phyloP scores from a whole-genome alignment of 768 basidiomycete genomes.

The Suillus hirtellus region DNA sequence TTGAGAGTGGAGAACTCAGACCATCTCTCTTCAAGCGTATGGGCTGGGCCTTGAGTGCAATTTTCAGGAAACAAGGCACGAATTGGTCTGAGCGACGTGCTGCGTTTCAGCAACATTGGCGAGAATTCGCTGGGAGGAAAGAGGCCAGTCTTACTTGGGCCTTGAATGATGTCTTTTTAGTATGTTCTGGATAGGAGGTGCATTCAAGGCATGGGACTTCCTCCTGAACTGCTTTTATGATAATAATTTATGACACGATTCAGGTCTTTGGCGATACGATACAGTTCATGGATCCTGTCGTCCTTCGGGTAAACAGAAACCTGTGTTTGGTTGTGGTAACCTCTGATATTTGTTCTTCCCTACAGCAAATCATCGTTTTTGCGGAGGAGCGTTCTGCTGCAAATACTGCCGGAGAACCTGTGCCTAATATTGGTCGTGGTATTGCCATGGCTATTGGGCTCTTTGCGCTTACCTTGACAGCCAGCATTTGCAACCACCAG shows the following conservation, averaged over 20 bases:
- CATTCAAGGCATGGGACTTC: conserved; percentile 46
- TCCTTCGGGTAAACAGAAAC: conserved; percentile 49
- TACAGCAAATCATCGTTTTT: conserved; percentile 60
- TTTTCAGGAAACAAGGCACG: conserved; percentile 13
- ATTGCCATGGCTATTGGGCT: conserved; percentile 60
- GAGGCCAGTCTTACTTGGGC: conserved; percentile 58
- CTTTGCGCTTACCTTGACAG: conserved; percentile 46
- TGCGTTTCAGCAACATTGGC: conserved; percentile 45
- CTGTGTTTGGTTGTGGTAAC: too few relatives aligned
- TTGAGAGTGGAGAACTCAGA: conserved; percentile 44
- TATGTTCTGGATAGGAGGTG: conserved; percentile 64
- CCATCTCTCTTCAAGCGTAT: conserved; percentile 41
- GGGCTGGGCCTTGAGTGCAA: conserved; percentile 38
- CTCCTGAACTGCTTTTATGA: neutral
- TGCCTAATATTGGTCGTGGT: conserved; percentile 51
- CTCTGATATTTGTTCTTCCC: conserved; percentile 3
- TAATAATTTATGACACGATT: neutral
- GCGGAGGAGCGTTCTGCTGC: conserved; percentile 48
- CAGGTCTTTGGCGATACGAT: conserved; percentile 62
- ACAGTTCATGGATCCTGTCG: conserved; percentile 61
- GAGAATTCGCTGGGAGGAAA: conserved; percentile 42
- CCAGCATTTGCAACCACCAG: conserved; percentile 65
- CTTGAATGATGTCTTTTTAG: conserved; percentile 57
- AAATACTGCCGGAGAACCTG: conserved; percentile 32
- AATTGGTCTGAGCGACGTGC: conserved; percentile 28